Base-by-base conservation (phyloP, 306 rosid species). In the Hippophae rhamnoides region DNA sequence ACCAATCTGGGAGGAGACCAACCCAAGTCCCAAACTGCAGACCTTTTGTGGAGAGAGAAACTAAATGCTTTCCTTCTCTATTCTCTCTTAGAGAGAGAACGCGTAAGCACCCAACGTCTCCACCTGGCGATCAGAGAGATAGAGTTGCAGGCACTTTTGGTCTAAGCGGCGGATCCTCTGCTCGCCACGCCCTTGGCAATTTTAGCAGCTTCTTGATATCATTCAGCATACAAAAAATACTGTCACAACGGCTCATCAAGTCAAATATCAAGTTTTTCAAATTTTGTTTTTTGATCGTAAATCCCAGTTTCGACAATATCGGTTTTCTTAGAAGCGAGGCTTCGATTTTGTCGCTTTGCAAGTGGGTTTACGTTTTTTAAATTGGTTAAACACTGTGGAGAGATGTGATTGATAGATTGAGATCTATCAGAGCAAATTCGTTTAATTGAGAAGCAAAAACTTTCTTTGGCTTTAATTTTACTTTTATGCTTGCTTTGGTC, bases 61-160 rank as follows among this genome's bases (percentile, higher is more conserved):
- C 23, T 18, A 18, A 18, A 18, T 18, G 23, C 23, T 18, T 18
- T 18, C 23, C 23, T 18, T 18, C 23, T 18, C 23, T 18, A 18
- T 18, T 18, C 23, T 18, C 23, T 18, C 0, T 18, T 18, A 18
- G 23, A 18, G 23, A 18, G 23, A 18, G 23, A 18, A 18, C 23
- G 23, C 23, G 23, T 18, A 18, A 18, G 23, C 23, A 18, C 23
- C 23, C 43, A 3, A 10, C 13, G 7, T 31, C 54, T 49, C 72
- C 82, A 78, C 65, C 76, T 70, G 74, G 71, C 76, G 59, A 73
- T 70, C 74, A 23, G 5, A 2, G 62, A 55, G 65, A 41, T 64
- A 43, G 64, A 56, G 46, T 56, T 7, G 51, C 66, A 11, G 56
- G 5, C 41, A n/a, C 31, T 41, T 11, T 6, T 23, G 50, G 14